Conservation (phyloP, 257 asterid genomes). For the Solanum corneliomulleri region DNA sequence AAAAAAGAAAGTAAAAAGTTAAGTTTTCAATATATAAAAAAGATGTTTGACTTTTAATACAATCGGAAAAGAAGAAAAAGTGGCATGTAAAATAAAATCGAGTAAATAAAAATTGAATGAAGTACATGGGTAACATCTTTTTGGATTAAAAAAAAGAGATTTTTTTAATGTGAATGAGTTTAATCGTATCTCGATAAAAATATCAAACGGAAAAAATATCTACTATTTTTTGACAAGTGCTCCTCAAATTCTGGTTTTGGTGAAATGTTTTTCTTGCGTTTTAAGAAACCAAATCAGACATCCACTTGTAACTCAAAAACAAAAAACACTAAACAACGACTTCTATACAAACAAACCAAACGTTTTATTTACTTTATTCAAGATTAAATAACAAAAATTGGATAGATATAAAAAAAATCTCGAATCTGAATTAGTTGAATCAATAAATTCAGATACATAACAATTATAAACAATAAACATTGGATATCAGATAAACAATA, state of each 20-base stretch:
- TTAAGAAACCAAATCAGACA: background rate
- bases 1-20: background rate
- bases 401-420: background rate
- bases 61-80: background rate
- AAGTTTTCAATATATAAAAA: background rate
- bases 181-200: accelerated
- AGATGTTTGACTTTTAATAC: background rate
- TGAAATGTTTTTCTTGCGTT: background rate
- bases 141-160: no score
- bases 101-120: background rate
- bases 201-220: background rate
- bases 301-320: background rate
- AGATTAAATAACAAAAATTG: background rate
- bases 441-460: background rate
- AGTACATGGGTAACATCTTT: no score
- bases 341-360: background rate
- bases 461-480: background rate
- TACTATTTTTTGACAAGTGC: background rate
- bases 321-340: background rate
- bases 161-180: background rate
- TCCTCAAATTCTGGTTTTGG: background rate
- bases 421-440: background rate
- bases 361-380: background rate
- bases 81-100: background rate
- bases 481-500: no score